A percentile compares a stretch with the other conserved stretches of the same genome.
Evolutionary conservation across 169 alveolate genomes (phyloP).

Genomic region (Haemoproteus tartakovskyi): DNA sequence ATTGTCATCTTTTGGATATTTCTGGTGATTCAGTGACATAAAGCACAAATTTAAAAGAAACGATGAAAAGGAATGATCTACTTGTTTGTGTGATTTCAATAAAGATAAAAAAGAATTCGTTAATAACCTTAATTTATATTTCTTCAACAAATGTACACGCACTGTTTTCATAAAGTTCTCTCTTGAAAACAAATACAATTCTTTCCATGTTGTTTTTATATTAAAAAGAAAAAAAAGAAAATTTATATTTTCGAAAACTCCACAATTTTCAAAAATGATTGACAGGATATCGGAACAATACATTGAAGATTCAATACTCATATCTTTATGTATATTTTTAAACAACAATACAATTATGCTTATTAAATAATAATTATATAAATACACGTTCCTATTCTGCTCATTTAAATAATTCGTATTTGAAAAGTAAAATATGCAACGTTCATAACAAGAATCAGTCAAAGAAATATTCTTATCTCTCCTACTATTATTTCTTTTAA

Average conservation of each 20-base stretch:
- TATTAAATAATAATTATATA: conserved; percentile 47
- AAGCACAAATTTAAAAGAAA: conserved; percentile 33
- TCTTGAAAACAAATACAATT: conserved; percentile 47
- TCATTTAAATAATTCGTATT: conserved; percentile 8
- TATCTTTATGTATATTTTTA: conserved; percentile 58
- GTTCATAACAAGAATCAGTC: too few relatives aligned
- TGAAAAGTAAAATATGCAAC: conserved; percentile 15
- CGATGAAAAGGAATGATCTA: conserved; percentile 52
- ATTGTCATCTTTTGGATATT: background rate
- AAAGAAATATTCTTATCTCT: too few relatives aligned
- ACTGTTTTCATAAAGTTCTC: conserved; percentile 58
- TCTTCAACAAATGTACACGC: conserved; percentile 17
- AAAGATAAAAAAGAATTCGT: conserved; percentile 24
- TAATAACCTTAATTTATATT: conserved; percentile 14
- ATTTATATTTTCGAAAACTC: conserved; percentile 41
- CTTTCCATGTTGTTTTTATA: conserved; percentile 63
- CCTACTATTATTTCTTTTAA: background rate
- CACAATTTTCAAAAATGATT: conserved; percentile 27
- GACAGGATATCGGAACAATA: conserved; percentile 52
- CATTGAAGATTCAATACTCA: conserved; percentile 51
- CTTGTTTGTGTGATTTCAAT: conserved; percentile 55
- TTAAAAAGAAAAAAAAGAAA: conserved; percentile 56
- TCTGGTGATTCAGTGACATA: conserved; percentile 26
- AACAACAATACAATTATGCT: conserved; percentile 36
- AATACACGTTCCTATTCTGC: conserved; percentile 16